A percentile compares a stretch with the other conserved stretches of the same genome.
phyloP scores from a whole-genome alignment of 306 rosid species.

The Fragaria iinumae region DNA sequence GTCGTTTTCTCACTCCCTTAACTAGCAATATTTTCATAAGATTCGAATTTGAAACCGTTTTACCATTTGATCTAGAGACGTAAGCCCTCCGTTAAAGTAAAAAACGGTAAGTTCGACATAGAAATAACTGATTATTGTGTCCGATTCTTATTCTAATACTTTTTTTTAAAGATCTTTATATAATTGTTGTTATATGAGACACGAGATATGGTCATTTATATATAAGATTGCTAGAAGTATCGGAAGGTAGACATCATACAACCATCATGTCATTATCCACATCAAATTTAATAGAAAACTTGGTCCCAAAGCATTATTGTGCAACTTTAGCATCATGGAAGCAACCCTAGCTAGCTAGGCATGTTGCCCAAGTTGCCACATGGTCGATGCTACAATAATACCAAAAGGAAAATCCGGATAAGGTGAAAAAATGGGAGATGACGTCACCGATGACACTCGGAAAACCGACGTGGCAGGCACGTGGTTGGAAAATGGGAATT shows the following conservation, averaged over 20 bases:
- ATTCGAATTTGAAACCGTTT: no score
- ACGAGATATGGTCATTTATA: no score
- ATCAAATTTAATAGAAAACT: not conserved
- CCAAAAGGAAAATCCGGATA: not conserved
- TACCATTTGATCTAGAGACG: no score
- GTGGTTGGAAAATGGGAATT: not conserved
- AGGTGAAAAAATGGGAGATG: not conserved
- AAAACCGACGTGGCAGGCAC: not conserved
- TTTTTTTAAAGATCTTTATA: no score
- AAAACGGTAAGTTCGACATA: no score
- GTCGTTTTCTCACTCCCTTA: not conserved
- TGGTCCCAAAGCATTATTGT: not conserved
- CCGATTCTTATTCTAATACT: no score
- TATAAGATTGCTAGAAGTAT: no score
- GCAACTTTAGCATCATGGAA: not conserved
- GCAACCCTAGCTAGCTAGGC: not conserved
- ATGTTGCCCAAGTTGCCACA: slow-evolving; percentile 1
- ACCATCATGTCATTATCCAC: not conserved
- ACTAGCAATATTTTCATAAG: not conserved
- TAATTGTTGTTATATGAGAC: no score
- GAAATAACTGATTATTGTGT: no score
- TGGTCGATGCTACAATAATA: not conserved
- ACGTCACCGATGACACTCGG: not conserved
- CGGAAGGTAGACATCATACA: not conserved
- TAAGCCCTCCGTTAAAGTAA: no score